Evolutionary conservation across 441 rosid genomes (phyloP), one percentile per base, ranked within the genome.

Genomic region (Adansonia rubrostipa): DNA sequence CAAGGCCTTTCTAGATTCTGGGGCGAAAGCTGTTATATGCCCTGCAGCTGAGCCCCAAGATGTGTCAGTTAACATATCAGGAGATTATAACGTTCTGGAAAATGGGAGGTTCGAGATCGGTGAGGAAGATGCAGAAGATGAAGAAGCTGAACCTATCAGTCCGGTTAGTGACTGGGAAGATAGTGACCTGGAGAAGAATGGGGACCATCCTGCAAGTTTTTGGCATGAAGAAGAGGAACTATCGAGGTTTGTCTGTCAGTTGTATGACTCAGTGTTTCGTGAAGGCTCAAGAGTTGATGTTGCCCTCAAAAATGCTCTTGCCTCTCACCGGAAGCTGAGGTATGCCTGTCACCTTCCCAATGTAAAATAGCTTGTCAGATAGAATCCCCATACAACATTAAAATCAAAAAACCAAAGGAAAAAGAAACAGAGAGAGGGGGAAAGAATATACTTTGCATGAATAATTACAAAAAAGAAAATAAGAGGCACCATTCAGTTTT

Each of bases 111-210:
- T 96, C 24, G 99, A 94, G 88, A 94, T 94, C 15, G 98, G 99
- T 58, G 97, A 88, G 84, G 99, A 96, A 70, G 97, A 86, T 74
- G 78, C 79, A 2, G 96, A 90, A 73, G 92, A 89, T 19, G 97
- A 92, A 78, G 93, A 87, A 36, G 71, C 9, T 0, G 97, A 87
- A 79, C 88, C 91, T 15, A 75, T 77, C 9, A 92, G 93, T 77
- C 97, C 96, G 1, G 50, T 67, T 5, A 96, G 99, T 83, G 98
- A 94, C 84, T 94, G 99, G 99, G 99, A 90, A 85, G 99, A 96
- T 77, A 94, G 93, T 58, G 97, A 96, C 63, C 77, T 81, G 13
- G 98, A 92, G 85, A 90, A 86, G 79, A 78, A 57, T 4, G 87
- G 77, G 19, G 86, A 80, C 2, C 76, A 56, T 76, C 83, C 77